Percentiles rank a stretch among this genome's conserved stretches.
These are phyloP conservation scores for Ogataea neopini DNA, from an alignment of 805 yeast species.

Conservation along the genomic window DNA sequence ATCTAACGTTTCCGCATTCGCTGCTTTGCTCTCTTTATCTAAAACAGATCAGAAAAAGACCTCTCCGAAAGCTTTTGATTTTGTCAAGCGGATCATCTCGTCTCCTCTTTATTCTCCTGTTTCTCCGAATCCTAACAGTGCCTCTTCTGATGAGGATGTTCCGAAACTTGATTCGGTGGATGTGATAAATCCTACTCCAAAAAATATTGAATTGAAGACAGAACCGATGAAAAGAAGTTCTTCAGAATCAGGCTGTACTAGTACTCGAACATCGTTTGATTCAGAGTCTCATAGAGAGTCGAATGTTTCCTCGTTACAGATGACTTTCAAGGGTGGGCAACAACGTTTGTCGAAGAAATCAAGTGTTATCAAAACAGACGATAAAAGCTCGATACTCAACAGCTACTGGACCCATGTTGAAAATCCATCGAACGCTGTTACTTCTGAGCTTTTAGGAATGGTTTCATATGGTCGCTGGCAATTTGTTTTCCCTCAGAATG, in stretches of 20 bases:
- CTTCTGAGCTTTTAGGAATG: constrained; percentile 53
- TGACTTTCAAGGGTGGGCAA: constrained; percentile 3
- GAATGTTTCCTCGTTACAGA: not conserved
- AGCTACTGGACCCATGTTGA: constrained; percentile 61
- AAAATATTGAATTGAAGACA: not conserved
- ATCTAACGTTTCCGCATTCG: constrained; percentile 40
- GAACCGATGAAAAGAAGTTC: not conserved
- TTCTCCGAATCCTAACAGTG: constrained; percentile 18
- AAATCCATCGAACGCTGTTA: constrained; percentile 75
- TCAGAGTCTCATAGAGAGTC: not conserved
- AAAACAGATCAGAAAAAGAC: constrained; percentile 27
- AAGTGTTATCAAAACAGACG: constrained; percentile 8
- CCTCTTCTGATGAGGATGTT: constrained; percentile 20
- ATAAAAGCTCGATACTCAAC: constrained; percentile 23
- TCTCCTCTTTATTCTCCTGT: constrained; percentile 29
- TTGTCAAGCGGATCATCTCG: constrained; percentile 36
- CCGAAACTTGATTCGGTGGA: constrained; percentile 21
- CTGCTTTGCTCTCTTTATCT: constrained; percentile 38
- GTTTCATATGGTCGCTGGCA: constrained; percentile 86
- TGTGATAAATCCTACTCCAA: not conserved
- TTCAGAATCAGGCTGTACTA: constrained; percentile 3
- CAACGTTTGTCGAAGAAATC: constrained; percentile 8
- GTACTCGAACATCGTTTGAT: not conserved
- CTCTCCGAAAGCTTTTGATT: constrained; percentile 29
- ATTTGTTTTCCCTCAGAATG: constrained; percentile 78